Base-by-base conservation (phyloP, 495 filamentous ascomycete genomes). In the Penicillium desertorum region DNA sequence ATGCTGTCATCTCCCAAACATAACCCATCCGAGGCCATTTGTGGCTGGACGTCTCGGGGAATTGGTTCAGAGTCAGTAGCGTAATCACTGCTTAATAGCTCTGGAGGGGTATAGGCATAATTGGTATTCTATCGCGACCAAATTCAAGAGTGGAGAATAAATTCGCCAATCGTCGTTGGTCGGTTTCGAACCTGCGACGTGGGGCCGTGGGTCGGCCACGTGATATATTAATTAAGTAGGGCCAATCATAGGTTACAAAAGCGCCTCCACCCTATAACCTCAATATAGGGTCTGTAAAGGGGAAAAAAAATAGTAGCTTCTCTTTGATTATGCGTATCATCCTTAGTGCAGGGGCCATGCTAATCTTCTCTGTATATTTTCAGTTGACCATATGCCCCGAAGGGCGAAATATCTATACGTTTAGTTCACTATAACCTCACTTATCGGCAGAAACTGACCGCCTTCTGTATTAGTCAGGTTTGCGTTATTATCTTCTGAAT, bases 281-380 rank as follows among this genome's bases (percentile, higher is more conserved):
- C 16, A 8, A 39, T 16, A 16, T 4, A 2, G n/a, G 7, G 16
- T 2, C 44, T 27, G 8, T n/a, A 10, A 29, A 16, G 16, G 16
- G 12, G 46, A 62, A 71, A 87, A 87, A 88, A 87, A 86, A 87
- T 78, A 81, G 81, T 88, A 88, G 86, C 23, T 25, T 91, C 89
- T 92, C 89, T 92, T 91, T 92, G 88, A 90, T 91, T 88, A 82
- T 90, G 90, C 89, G 89, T 94, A 89, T 96, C 91, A 94, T 95
- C 91, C 91, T 96, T 96, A 95, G 91, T 96, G 90, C 92, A 96
- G 92, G 92, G 92, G 92, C 92, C 90, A 96, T 96, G 92, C 91
- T 96, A 96, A 92, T 92, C 87, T 91, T 92, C 88, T 92, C 86
- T 89, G 83, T 86, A 85, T 87, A 81, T 81, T 83, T 86, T 81